These are phyloP conservation scores for Lonicera japonica DNA, from an alignment of 129 eudicot genomes.

Conservation along the genomic window DNA sequence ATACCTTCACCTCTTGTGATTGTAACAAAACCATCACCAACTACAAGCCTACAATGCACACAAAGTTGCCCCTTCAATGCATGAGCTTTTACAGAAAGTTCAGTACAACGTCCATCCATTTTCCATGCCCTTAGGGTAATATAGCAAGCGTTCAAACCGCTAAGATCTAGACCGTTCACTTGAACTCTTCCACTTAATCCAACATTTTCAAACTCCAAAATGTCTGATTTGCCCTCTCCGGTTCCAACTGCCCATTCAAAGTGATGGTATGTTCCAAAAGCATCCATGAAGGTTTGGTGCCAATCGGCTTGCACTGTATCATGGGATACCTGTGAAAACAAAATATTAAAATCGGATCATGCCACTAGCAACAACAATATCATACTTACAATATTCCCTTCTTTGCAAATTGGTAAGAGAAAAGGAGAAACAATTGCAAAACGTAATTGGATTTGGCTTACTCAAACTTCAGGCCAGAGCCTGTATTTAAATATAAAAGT, in stretches of 20 bases:
- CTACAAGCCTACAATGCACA: conserved; percentile 91
- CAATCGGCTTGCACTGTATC: conserved; percentile 83
- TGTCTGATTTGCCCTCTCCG: conserved; percentile 93
- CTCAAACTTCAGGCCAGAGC: too few relatives aligned
- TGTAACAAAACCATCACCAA: conserved; percentile 85
- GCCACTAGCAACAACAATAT: not conserved
- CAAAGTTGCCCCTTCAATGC: conserved; percentile 87
- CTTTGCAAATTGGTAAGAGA: too few relatives aligned
- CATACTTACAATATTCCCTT: not conserved
- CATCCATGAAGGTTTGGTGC: conserved; percentile 70
- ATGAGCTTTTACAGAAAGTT: conserved; percentile 89
- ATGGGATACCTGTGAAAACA: conserved; percentile 54
- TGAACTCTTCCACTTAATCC: conserved; percentile 72
- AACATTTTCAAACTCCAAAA: conserved; percentile 80
- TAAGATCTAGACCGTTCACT: conserved; percentile 70
- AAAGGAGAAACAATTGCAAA: too few relatives aligned
- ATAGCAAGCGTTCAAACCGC: conserved; percentile 69
- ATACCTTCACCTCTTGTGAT: conserved; percentile 78
- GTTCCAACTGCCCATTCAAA: conserved; percentile 96
- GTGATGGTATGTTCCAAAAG: conserved; percentile 79
- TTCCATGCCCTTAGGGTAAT: conserved; percentile 97
- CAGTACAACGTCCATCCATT: conserved; percentile 73
- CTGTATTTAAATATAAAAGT: too few relatives aligned
- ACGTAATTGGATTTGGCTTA: too few relatives aligned
- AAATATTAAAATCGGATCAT: conserved; percentile 4